These are phyloP conservation scores for Chrysoporthe austroafricana DNA, from an alignment of 2,329 filamentous ascomycete species.

Conservation along the genomic window DNA sequence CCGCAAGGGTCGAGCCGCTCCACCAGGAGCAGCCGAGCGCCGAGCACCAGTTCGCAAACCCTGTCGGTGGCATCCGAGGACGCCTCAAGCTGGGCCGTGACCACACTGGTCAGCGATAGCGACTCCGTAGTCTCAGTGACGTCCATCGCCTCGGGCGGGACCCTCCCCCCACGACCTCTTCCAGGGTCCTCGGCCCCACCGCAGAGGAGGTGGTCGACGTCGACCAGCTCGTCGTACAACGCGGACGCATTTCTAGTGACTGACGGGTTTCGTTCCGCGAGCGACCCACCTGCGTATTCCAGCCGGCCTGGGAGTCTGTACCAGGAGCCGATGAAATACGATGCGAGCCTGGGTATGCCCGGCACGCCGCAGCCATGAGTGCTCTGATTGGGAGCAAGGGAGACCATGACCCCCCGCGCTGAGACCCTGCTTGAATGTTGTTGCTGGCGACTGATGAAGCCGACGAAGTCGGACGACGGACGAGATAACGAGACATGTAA, in stretches of 20 bases:
- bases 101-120: constrained; percentile 20
- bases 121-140: constrained; percentile 20
- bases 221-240: constrained; percentile 28
- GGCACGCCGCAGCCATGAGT: constrained; percentile 17
- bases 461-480: background rate
- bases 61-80: constrained; percentile 1
- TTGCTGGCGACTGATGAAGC: background rate
- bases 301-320: constrained; percentile 27
- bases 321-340: constrained; percentile 28
- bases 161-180: constrained; percentile 14
- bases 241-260: constrained; percentile 24
- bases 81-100: constrained; percentile 18
- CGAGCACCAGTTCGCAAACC: constrained; percentile 6
- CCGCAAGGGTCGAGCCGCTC: constrained; percentile 19
- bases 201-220: constrained; percentile 28
- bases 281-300: constrained; percentile 13
- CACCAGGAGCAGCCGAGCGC: constrained; percentile 3
- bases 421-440: background rate
- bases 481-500: background rate
- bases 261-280: constrained; percentile 19
- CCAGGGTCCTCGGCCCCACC: constrained; percentile 7
- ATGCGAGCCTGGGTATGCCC: constrained; percentile 18
- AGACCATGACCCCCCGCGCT: background rate
- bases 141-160: constrained; percentile 15
- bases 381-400: background rate